Evolutionary conservation across 1,139 yeast genomes (phyloP), one percentile per base, ranked within the genome.

Genomic region (Magnusiomyces magnusii): DNA sequence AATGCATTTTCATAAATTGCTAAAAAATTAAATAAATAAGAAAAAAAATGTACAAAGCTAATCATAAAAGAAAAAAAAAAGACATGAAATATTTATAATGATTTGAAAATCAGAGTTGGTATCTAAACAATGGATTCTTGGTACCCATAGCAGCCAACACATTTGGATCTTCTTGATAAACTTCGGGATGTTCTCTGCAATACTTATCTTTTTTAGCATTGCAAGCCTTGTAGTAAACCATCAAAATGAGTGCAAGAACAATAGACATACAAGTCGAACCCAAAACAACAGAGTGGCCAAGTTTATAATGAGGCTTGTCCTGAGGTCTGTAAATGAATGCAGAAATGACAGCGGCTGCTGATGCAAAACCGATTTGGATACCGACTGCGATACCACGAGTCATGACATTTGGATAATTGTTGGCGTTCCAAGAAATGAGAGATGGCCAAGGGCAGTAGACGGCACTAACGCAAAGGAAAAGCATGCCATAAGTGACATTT

Each of bases 261-360:
- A 28, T 28, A n/a, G 36, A 3, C 13, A 27, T 9, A 24, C 15
- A 9, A 17, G 36, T 28, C 47, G 25, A 31, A 15, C 10, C 34
- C 54, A 56, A 28, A 9, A 50, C 47, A 19, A 56, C 44, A 7
- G 55, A 52, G 21, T 59, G 60, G 19, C 61, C 61, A n/a, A 59
- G 44, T 21, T n/a, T 25, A 51, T 50, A 59, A 5, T 57, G 36
- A 10, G 61, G 61, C 23, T 36, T 27, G 52, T 59, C 60, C 27
- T 57, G 44, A 10, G 56, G 25, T 51, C 72, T 64, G 67, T 74
- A 75, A 34, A 75, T 71, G 62, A 74, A 77, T 23, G 76, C 75
- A 31, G 75, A 73, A 62, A 76, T 67, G 23, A 71, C 74, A 54
- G 79, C 80, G 13, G 78, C 71, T 1, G 50, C 51, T 5, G 59